Conservation (phyloP, 2,329 filamentous ascomycete genomes). For the Xylaria sp. region DNA sequence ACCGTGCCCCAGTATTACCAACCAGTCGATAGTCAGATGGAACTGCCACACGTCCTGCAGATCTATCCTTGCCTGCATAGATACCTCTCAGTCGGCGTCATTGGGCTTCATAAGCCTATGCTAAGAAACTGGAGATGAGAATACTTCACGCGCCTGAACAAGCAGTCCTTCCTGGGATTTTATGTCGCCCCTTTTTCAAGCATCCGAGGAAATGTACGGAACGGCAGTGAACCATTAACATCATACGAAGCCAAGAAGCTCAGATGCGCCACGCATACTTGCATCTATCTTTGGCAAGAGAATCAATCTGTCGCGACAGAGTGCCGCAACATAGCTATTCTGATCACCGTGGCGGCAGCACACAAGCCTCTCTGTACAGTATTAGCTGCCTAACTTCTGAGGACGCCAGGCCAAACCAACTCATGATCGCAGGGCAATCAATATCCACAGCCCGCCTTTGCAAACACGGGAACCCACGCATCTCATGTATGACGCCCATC, state of each 20-base stretch:
- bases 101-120: background rate
- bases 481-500: background rate
- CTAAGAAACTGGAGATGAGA: background rate
- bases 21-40: background rate
- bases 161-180: background rate
- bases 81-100: background rate
- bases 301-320: background rate
- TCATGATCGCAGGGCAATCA: background rate
- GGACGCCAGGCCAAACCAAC: background rate
- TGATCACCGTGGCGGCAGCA: background rate
- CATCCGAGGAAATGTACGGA: background rate
- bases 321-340: background rate
- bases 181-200: background rate
- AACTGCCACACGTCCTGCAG: background rate
- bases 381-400: background rate
- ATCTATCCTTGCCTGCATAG: background rate
- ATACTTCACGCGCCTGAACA: background rate
- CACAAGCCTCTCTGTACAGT: background rate
- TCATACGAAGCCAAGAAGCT: background rate
- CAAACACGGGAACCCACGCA: background rate
- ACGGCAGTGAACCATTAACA: background rate
- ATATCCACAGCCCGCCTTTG: background rate
- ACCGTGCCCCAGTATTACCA: background rate
- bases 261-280: background rate
- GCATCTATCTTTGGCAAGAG: background rate